Base-by-base conservation (phyloP, 1,139 yeast species). In the Yamadazyma jaroonii region DNA sequence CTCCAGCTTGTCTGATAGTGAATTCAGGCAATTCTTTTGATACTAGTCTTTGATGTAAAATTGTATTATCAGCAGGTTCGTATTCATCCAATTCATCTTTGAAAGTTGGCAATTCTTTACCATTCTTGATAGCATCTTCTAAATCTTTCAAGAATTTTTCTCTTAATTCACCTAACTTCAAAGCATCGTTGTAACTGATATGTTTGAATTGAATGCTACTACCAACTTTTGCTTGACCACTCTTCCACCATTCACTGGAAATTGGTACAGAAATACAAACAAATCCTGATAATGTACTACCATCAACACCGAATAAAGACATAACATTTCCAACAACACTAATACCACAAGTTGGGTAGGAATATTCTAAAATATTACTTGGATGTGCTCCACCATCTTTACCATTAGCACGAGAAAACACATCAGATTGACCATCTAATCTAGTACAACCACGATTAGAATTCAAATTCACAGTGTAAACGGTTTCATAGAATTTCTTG, bases 331-430 rank as follows among this genome's bases (percentile, higher is more conserved):
- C 68, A 31, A 62, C 66, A 6, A 61, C 54, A 47, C 64, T 59
- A 11, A 62, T 42, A 15, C 68, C 67, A 45, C 67, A 57, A 2
- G 61, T 51, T 12, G 67, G 65, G 37, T 62, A 63, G 1, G 62
- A 61, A 40, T 59, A 62, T 37, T 62, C 68, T 14, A 62, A 43
- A 13, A 62, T 53, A 40, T 62, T 62, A 44, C 61, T 53, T 17
- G 68, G 68, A 46, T 62, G 67, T 10, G 64, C 54, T 12, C 68
- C 68, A 21, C 68, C 68, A 44, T 62, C 68, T 12, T 59, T 62
- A 20, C 68, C 68, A 36, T 49, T 32, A 1, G 40, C 15, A 43
- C 68, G 48, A 4, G 58, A 49, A 36, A 62, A 62, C 2, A 46
- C 44, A 38, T 60, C 53, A 9, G 53, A 46, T 14, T 66, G 68